phyloP scores from a whole-genome alignment of 148 eudicot genomes.

The Amaranthus cruentus region DNA sequence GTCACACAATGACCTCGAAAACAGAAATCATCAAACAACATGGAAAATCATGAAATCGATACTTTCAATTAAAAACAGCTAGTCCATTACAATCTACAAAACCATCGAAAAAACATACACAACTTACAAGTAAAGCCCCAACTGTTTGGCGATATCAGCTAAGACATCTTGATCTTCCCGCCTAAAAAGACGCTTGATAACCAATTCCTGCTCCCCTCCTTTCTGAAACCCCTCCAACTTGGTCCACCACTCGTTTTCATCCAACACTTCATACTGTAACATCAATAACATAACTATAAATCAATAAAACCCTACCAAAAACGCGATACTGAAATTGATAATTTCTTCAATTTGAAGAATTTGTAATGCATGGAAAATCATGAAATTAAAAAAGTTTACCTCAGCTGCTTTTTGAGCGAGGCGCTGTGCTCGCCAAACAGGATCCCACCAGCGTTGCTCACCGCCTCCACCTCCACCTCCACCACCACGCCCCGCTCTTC shows the following conservation, averaged over 20 bases:
- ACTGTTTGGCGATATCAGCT: constrained; percentile 64
- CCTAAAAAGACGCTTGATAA: constrained; percentile 62
- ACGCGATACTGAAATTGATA: neutral
- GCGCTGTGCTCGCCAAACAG: constrained; percentile 92
- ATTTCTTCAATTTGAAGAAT: neutral
- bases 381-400: constrained; percentile 31
- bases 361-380: neutral
- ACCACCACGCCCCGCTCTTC: constrained; percentile 42
- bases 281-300: neutral
- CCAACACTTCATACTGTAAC: constrained; percentile 66
- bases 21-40: neutral
- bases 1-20: neutral
- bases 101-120: neutral
- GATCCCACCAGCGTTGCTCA: constrained; percentile 99
- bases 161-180: constrained; percentile 66
- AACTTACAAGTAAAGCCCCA: constrained; percentile 86
- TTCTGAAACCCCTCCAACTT: constrained; percentile 68
- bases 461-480: constrained; percentile 58
- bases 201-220: constrained; percentile 70
- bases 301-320: neutral
- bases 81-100: neutral
- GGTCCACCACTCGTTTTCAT: constrained; percentile 76
- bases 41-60: neutral
- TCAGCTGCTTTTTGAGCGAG: constrained; percentile 59
- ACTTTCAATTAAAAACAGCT: neutral